Evolutionary conservation across 2,329 filamentous ascomycete genomes (phyloP).

Genomic region (Cordyceps cicadae): DNA sequence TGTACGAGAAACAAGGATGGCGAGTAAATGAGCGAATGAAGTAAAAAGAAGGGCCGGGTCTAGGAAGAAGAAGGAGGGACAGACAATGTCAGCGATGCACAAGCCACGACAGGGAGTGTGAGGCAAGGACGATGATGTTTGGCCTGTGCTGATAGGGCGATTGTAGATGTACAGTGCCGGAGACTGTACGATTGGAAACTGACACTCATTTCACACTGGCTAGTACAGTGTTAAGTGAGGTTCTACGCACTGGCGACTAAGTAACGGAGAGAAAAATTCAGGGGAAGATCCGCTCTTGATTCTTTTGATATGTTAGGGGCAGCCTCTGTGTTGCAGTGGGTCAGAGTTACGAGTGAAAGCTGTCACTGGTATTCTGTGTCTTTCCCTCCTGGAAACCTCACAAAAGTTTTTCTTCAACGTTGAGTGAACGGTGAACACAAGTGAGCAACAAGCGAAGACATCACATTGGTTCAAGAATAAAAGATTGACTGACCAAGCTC

Average conservation of each 20-base stretch:
- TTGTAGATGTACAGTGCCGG: background rate
- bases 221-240: background rate
- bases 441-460: no score
- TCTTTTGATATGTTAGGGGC: background rate
- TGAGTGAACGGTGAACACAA: no score
- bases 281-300: conserved; percentile 7
- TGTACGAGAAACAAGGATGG: background rate
- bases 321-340: background rate
- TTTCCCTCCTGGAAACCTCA: background rate
- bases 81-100: background rate
- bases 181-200: background rate
- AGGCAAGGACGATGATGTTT: background rate
- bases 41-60: background rate
- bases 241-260: background rate
- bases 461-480: background rate
- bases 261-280: background rate
- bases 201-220: no score
- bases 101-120: background rate
- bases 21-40: background rate
- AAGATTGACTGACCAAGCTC: background rate
- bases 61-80: background rate
- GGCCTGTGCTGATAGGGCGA: background rate
- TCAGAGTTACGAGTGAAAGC: background rate
- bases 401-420: no score
- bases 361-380: background rate